Conservation (phyloP, 371 early-diverging fungal genomes). For the Mortierella sp. region DNA sequence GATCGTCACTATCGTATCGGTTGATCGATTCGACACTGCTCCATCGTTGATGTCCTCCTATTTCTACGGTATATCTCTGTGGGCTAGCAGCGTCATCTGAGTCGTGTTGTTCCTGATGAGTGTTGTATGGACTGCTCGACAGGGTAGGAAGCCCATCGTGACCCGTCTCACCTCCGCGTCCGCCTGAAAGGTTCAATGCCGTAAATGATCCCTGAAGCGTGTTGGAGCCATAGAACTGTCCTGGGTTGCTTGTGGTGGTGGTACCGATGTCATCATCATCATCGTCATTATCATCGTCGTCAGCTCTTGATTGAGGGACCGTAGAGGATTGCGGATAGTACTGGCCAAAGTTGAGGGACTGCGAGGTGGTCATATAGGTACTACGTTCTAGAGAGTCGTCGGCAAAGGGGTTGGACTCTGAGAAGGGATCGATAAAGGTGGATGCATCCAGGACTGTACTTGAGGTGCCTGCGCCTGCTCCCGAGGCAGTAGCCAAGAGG, state of each 20-base stretch:
- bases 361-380: conserved; percentile 20
- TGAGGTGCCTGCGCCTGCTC: conserved; percentile 1
- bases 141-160: neutral
- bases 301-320: neutral
- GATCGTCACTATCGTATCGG: conserved; percentile 36
- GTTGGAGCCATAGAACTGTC: neutral
- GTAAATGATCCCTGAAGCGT: conserved; percentile 37
- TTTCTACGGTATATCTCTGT: conserved; percentile 1
- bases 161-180: neutral
- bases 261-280: neutral
- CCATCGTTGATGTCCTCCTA: conserved; percentile 34
- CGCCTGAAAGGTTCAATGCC: conserved; percentile 29
- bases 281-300: conserved; percentile 12
- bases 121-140: conserved; percentile 2
- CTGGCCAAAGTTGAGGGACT: conserved; percentile 41
- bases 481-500: conserved; percentile 25
- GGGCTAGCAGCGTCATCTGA: conserved; percentile 15
- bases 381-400: conserved; percentile 27
- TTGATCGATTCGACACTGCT: conserved; percentile 40
- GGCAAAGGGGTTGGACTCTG: conserved; percentile 49
- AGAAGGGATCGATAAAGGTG: conserved; percentile 48
- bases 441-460: conserved; percentile 29
- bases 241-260: neutral
- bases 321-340: conserved; percentile 37
- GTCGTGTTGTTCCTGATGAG: conserved; percentile 13